A percentile compares a stretch with the other conserved stretches of the same genome.
Conservation (phyloP, 2,329 filamentous ascomycete genomes). For the Macrophomina phaseolina region DNA sequence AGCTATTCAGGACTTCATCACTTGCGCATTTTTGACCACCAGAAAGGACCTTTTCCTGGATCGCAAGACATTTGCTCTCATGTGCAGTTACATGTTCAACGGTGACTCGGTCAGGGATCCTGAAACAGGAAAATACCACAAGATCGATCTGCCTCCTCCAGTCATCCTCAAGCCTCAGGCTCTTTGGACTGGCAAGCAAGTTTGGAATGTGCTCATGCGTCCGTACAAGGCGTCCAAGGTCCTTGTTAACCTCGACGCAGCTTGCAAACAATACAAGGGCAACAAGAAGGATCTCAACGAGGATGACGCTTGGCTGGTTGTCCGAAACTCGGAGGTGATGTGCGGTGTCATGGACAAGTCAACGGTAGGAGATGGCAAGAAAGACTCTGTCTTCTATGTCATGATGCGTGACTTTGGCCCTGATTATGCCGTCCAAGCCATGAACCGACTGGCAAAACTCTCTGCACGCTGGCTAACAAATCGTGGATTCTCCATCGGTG, state of each 20-base stretch:
- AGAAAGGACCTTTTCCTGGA: constrained; percentile 94
- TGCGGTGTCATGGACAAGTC: constrained; percentile 98
- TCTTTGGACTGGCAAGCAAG: constrained; percentile 96
- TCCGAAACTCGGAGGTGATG: constrained; percentile 97
- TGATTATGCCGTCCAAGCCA: constrained; percentile 83
- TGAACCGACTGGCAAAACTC: constrained; percentile 92
- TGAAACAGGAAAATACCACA: constrained; percentile 56
- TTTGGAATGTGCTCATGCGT: constrained; percentile 90
- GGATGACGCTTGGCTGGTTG: constrained; percentile 82
- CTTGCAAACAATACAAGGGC: constrained; percentile 81
- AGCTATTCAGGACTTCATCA: constrained; percentile 99
- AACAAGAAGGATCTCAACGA: constrained; percentile 76
- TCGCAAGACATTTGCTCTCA: constrained; percentile 83
- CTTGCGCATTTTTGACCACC: constrained; percentile 87
- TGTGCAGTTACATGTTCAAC: constrained; percentile 94
- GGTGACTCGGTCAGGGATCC: constrained; percentile 61
- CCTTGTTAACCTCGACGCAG: constrained; percentile 88
- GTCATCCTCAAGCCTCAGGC: constrained; percentile 83
- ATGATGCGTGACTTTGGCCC: constrained; percentile 94
- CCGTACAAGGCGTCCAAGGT: constrained; percentile 85
- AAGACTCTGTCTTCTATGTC: constrained; percentile 96
- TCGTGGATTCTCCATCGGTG: constrained; percentile 93
- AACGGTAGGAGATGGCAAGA: constrained; percentile 95
- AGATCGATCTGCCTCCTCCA: constrained; percentile 85
- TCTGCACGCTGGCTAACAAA: constrained; percentile 89